Percentiles rank a stretch among this genome's conserved stretches.
phyloP scores from a whole-genome alignment of 2,329 filamentous ascomycete species.

The Colletotrichum noveboracense region DNA sequence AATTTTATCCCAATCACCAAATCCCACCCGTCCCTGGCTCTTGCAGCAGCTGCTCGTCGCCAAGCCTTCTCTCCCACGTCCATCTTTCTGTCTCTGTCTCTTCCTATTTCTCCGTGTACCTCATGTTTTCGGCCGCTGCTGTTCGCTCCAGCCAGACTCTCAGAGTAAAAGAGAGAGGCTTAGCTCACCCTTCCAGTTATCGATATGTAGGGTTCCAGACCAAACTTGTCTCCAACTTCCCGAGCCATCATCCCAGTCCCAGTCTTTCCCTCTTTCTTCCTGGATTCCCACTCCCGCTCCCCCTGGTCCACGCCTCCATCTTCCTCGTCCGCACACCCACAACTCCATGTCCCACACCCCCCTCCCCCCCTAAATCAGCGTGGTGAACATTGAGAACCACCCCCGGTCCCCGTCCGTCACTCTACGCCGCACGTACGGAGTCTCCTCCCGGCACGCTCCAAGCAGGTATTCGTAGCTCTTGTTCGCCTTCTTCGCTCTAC shows the following conservation, averaged over 20 bases:
- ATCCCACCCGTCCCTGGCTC: background rate
- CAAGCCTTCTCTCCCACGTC: background rate
- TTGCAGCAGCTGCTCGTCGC: background rate
- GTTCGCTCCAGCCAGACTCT: background rate
- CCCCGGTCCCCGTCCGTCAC: background rate
- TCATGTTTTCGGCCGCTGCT: background rate
- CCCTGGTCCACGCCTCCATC: background rate
- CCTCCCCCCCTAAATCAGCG: background rate
- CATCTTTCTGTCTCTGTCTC: background rate
- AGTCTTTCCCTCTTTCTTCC: background rate
- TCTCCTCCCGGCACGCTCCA: background rate
- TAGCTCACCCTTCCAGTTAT: background rate
- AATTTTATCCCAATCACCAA: constrained; percentile 1
- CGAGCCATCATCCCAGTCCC: background rate
- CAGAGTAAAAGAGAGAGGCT: background rate
- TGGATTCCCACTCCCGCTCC: background rate
- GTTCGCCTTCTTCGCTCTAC: background rate
- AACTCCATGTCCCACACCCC: background rate
- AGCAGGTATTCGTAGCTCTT: background rate
- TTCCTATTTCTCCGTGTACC: background rate
- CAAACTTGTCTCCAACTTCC: background rate
- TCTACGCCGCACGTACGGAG: constrained; percentile 1
- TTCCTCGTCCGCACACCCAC: background rate
- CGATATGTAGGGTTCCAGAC: background rate
- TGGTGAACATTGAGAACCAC: background rate